Percentiles rank a stretch among this genome's conserved stretches.
Evolutionary conservation across 768 basidiomycete genomes (phyloP).

Genomic region (Phylloporus sp.): DNA sequence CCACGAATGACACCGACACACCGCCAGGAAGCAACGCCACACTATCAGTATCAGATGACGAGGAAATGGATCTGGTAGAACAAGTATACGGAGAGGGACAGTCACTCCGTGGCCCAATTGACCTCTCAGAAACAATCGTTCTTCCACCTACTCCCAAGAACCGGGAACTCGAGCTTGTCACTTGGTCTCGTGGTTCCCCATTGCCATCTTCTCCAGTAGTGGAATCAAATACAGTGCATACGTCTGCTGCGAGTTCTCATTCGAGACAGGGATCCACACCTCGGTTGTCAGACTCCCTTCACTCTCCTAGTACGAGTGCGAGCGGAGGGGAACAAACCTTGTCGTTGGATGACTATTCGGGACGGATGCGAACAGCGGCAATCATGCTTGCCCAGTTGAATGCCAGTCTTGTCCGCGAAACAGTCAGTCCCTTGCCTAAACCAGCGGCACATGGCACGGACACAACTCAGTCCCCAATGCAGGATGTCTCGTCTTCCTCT

Average conservation of each 20-base stretch:
- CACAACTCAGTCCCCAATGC: slow-evolving; percentile 2
- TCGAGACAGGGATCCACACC: slow-evolving; percentile 2
- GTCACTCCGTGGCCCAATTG: slow-evolving; percentile 67
- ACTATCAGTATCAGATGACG: slow-evolving; percentile 46
- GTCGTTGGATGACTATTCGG: slow-evolving; percentile 95
- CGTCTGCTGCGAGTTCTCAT: slow-evolving; percentile 10
- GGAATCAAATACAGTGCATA: slow-evolving; percentile 33
- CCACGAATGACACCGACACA: slow-evolving; percentile 10
- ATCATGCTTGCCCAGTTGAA: slow-evolving; percentile 98
- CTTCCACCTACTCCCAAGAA: slow-evolving; percentile 83
- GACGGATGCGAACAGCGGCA: slow-evolving; percentile 97
- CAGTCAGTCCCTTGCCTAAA: slow-evolving; percentile 28
- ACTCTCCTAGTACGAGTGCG: background rate
- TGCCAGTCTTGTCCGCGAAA: slow-evolving; percentile 65
- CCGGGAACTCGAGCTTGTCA: slow-evolving; percentile 78
- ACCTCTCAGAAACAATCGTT: slow-evolving; percentile 81
- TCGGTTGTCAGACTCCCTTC: background rate
- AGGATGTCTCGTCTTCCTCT: slow-evolving; percentile 12
- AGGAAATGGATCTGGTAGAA: slow-evolving; percentile 96
- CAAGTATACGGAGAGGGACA: slow-evolving; percentile 85
- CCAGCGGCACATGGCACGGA: slow-evolving; percentile 5
- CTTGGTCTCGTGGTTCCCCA: slow-evolving; percentile 65
- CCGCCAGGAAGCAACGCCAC: slow-evolving; percentile 19
- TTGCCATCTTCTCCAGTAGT: slow-evolving; percentile 46
- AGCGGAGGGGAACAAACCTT: slow-evolving; percentile 34